Percentiles rank a stretch among this genome's conserved stretches.
These are phyloP conservation scores for Potentilla sterilis DNA, from an alignment of 306 rosid genomes.

Conservation along the genomic window DNA sequence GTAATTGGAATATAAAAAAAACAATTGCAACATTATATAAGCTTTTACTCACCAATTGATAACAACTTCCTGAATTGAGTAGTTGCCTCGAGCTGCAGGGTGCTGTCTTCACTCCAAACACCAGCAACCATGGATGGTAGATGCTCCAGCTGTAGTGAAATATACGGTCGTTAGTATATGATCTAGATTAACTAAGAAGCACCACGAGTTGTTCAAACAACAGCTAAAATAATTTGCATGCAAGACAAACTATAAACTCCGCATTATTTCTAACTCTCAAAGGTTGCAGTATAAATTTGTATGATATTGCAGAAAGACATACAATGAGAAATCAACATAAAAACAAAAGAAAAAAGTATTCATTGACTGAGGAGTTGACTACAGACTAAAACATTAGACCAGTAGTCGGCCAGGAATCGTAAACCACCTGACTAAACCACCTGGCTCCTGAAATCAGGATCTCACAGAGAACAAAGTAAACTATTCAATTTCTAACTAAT, in stretches of 20 bases:
- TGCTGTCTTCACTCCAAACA: conserved; percentile 75
- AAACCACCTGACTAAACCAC: no score
- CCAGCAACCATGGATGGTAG: conserved; percentile 92
- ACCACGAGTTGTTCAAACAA: neutral
- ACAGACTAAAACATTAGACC: no score
- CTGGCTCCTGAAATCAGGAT: neutral
- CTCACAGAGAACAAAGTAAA: neutral
- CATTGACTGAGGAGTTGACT: neutral
- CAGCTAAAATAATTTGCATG: neutral
- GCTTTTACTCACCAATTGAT: conserved; percentile 67
- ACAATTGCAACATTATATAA: neutral
- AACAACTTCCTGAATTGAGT: conserved; percentile 95
- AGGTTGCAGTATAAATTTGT: no score
- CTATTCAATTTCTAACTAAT: neutral
- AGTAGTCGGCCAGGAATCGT: no score
- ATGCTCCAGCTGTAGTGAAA: conserved; percentile 74
- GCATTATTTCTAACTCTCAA: neutral
- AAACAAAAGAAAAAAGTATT: no score
- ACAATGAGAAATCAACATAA: neutral
- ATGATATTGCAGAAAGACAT: neutral
- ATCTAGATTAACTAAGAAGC: neutral
- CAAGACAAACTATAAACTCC: neutral
- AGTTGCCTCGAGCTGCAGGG: conserved; percentile 82
- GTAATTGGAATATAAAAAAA: neutral
- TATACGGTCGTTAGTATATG: neutral